A percentile compares a stretch with the other conserved stretches of the same genome.
Evolutionary conservation across 495 filamentous ascomycete species (phyloP).

Genomic region (Tuber microsphaerosporum): DNA sequence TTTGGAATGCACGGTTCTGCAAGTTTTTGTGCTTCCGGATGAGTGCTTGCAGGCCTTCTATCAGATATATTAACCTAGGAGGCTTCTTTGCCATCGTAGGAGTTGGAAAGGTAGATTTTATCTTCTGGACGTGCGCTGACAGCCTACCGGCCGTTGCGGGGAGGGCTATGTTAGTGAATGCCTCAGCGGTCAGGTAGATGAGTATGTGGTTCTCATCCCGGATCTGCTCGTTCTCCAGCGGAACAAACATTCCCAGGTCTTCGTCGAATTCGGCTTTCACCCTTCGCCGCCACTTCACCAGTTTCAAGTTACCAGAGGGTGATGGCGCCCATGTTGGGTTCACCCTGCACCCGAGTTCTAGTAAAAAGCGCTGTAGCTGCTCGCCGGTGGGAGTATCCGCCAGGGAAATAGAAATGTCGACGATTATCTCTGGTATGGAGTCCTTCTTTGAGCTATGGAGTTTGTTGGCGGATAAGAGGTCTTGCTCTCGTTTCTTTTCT

Average conservation of each 20-base stretch:
- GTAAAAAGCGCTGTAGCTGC: slow-evolving; percentile 51
- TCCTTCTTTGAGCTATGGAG: slow-evolving; percentile 68
- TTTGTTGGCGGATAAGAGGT: slow-evolving; percentile 69
- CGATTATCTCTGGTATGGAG: slow-evolving; percentile 74
- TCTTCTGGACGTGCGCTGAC: slow-evolving; percentile 53
- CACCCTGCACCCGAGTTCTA: slow-evolving; percentile 54
- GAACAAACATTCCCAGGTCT: slow-evolving; percentile 59
- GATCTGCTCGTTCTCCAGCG: slow-evolving; percentile 51
- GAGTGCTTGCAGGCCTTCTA: slow-evolving; percentile 63
- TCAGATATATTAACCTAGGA: slow-evolving; percentile 62
- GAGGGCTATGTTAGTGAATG: slow-evolving; percentile 61
- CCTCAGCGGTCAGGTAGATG: slow-evolving; percentile 57
- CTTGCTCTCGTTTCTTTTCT: slow-evolving; percentile 60
- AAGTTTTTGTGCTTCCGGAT: slow-evolving; percentile 54
- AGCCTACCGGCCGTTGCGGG: slow-evolving; percentile 48
- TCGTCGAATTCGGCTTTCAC: slow-evolving; percentile 58
- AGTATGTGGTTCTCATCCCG: slow-evolving; percentile 60
- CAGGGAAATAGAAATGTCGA: slow-evolving; percentile 60
- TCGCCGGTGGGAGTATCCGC: slow-evolving; percentile 47
- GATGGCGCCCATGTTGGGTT: slow-evolving; percentile 43
- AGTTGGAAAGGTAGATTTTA: slow-evolving; percentile 50
- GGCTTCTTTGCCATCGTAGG: slow-evolving; percentile 18
- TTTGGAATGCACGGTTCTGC: slow-evolving; percentile 44
- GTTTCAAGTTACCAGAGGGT: slow-evolving; percentile 50
- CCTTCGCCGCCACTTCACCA: slow-evolving; percentile 71